phyloP scores from a whole-genome alignment of 179 eudicot genomes.

The Patellifolia procumbens region DNA sequence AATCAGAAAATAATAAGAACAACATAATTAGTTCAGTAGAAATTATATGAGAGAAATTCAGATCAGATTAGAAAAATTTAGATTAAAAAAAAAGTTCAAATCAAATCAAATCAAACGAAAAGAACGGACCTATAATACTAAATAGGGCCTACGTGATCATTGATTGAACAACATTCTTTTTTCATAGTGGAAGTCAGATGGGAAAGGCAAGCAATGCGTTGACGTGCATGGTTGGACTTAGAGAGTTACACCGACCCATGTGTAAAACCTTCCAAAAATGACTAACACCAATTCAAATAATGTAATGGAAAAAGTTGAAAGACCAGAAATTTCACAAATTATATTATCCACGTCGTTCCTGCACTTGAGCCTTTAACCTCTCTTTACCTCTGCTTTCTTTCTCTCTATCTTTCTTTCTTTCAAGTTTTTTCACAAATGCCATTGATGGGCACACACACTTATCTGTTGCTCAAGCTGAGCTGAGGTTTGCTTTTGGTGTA shows the following conservation, averaged over 20 bases:
- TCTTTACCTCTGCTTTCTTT: background rate
- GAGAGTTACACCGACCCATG: constrained; percentile 27
- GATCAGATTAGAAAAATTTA: no score
- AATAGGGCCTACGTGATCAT: no score
- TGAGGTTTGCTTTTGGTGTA: constrained; percentile 1
- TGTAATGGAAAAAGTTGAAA: background rate
- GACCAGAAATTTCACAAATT: background rate
- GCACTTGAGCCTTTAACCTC: constrained; percentile 12
- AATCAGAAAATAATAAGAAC: no score
- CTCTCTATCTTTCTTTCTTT: background rate
- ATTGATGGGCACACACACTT: constrained; percentile 13
- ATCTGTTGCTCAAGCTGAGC: background rate
- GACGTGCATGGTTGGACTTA: background rate
- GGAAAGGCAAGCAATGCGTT: background rate
- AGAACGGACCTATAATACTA: no score
- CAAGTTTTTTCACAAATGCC: background rate
- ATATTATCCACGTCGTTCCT: constrained; percentile 16
- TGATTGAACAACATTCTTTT: background rate
- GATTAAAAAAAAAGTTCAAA: no score
- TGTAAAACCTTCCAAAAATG: constrained; percentile 31
- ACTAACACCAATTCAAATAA: background rate
- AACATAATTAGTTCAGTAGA: no score
- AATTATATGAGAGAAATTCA: no score
- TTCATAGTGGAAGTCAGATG: no score
- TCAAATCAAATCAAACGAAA: no score